Evolutionary conservation across 202 grass and related monocot species (phyloP).

Genomic region (Hordeum pubiflorum): DNA sequence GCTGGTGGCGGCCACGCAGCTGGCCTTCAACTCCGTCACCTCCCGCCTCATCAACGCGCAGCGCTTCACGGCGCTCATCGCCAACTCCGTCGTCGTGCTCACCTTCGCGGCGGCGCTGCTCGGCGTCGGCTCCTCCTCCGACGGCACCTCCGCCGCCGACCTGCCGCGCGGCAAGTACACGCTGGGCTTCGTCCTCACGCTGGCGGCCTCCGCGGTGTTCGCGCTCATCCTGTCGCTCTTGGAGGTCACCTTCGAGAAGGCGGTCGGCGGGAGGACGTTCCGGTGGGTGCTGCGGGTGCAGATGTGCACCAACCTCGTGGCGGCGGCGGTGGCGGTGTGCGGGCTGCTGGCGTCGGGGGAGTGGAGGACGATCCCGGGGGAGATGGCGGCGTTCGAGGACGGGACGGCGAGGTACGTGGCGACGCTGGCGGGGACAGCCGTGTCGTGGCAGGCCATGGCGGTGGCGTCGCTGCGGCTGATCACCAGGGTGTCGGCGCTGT

Average conservation of each 20-base stretch:
- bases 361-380: slow-evolving; percentile 24
- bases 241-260: slow-evolving; percentile 43
- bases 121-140: slow-evolving; percentile 26
- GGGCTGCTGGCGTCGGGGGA: slow-evolving; percentile 48
- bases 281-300: slow-evolving; percentile 36
- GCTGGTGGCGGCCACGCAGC: slow-evolving; percentile 47
- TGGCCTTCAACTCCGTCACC: slow-evolving; percentile 65
- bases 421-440: slow-evolving; percentile 40
- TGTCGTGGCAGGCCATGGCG: slow-evolving; percentile 33
- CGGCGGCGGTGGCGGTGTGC: slow-evolving; percentile 21
- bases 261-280: slow-evolving; percentile 25
- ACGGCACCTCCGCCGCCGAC: neutral
- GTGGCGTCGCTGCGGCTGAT: slow-evolving; percentile 31
- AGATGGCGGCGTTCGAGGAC: slow-evolving; percentile 38
- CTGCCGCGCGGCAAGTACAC: slow-evolving; percentile 39
- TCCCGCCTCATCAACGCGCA: slow-evolving; percentile 61
- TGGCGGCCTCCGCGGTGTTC: slow-evolving; percentile 35
- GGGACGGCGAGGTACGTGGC: slow-evolving; percentile 44
- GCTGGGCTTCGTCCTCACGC: slow-evolving; percentile 41
- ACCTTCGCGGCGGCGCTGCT: slow-evolving; percentile 53
- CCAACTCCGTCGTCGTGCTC: slow-evolving; percentile 59
- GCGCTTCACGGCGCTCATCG: slow-evolving; percentile 53
- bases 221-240: slow-evolving; percentile 55
- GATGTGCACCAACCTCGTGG: slow-evolving; percentile 29
- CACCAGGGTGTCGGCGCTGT: slow-evolving; percentile 49